Percentiles rank a stretch among this genome's conserved stretches.
phyloP scores from a whole-genome alignment of 352 stramenopile genomes.

The Saprolegnia diclina region DNA sequence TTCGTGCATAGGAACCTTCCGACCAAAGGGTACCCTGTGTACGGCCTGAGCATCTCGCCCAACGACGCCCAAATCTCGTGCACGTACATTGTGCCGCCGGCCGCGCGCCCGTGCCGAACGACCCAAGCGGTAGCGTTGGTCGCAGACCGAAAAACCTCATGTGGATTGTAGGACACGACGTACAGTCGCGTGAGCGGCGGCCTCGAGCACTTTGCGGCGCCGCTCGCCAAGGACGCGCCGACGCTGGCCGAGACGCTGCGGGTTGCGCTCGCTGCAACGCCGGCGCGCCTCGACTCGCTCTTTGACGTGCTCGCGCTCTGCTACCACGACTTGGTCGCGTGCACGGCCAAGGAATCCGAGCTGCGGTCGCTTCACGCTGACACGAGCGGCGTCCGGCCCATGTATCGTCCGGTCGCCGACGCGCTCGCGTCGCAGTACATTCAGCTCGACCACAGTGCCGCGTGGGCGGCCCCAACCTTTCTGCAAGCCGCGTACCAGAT shows the following conservation, averaged over 20 bases:
- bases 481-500: conserved; percentile 28
- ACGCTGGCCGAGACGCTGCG: conserved; percentile 47
- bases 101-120: conserved; percentile 70
- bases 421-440: conserved; percentile 50
- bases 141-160: too few relatives aligned
- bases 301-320: conserved; percentile 74
- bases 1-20: conserved; percentile 14
- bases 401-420: conserved; percentile 58
- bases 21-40: conserved; percentile 47
- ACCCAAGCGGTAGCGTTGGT: conserved; percentile 42
- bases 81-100: conserved; percentile 66
- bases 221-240: conserved; percentile 38
- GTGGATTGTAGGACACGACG: conserved; percentile 49
- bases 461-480: neutral
- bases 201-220: conserved; percentile 65
- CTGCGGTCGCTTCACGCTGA: conserved; percentile 40
- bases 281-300: conserved; percentile 54
- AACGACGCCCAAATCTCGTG: conserved; percentile 61
- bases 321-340: conserved; percentile 56
- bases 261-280: conserved; percentile 24
- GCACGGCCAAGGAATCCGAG: conserved; percentile 52
- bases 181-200: conserved; percentile 70
- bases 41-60: conserved; percentile 60
- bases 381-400: conserved; percentile 31
- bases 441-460: neutral